phyloP scores from a whole-genome alignment of 371 early-diverging fungal genomes.

The Mortierella sp. region DNA sequence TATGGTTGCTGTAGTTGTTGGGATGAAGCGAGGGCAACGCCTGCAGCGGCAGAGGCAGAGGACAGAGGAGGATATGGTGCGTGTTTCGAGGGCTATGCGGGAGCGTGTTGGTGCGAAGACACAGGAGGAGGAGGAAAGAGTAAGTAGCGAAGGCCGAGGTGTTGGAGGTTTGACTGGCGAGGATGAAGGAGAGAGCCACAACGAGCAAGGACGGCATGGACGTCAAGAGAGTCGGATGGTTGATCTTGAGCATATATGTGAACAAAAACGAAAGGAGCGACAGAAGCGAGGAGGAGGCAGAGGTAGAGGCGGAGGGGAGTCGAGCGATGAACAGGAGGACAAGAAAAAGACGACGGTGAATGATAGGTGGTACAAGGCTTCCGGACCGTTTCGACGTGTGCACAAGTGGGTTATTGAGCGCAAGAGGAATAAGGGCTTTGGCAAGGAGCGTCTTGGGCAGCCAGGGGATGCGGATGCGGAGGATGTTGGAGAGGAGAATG shows the following conservation, averaged over 20 bases:
- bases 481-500: too few relatives aligned
- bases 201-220: not conserved
- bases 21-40: conserved; percentile 15
- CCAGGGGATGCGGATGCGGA: not conserved
- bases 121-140: not conserved
- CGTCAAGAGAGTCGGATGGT: not conserved
- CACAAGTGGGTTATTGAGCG: conserved; percentile 3
- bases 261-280: not conserved
- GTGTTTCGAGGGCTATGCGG: not conserved
- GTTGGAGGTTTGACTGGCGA: not conserved
- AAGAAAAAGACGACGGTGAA: not conserved
- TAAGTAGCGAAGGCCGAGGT: not conserved
- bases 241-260: not conserved
- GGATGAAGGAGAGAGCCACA: not conserved
- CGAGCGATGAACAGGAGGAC: not conserved
- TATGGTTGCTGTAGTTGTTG: conserved; percentile 28
- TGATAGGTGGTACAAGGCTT: not conserved
- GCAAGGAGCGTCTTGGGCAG: not conserved
- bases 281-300: not conserved
- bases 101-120: not conserved
- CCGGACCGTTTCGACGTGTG: not conserved
- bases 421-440: not conserved
- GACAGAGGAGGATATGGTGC: not conserved
- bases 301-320: not conserved
- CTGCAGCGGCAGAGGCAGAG: not conserved